Evolutionary conservation across 1,139 yeast species (phyloP).

Genomic region (Kluyveromyces sp.): DNA sequence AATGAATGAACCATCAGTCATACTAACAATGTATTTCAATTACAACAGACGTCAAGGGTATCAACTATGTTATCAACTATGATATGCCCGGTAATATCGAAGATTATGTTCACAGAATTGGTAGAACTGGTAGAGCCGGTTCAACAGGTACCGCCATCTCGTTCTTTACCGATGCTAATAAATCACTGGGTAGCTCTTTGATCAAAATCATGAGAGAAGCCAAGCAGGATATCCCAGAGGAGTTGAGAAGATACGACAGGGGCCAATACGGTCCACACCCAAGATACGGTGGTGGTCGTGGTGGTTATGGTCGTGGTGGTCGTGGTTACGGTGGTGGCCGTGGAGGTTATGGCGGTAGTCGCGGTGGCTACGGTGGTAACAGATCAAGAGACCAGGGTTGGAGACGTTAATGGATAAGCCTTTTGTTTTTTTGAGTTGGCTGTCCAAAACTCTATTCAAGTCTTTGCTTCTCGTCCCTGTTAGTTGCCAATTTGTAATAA

Average conservation of each 20-base stretch:
- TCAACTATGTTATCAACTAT: slow-evolving; percentile 83
- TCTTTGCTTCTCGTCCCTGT: background rate
- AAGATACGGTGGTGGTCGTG: slow-evolving; percentile 49
- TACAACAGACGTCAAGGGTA: slow-evolving; percentile 86
- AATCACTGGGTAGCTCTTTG: slow-evolving; percentile 85
- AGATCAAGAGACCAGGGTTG: slow-evolving; percentile 29
- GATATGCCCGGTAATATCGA: slow-evolving; percentile 98
- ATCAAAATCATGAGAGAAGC: slow-evolving; percentile 93
- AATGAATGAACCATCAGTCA: slow-evolving; percentile 2
- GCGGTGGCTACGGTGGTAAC: slow-evolving; percentile 21
- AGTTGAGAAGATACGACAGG: slow-evolving; percentile 43
- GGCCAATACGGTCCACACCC: slow-evolving; percentile 35
- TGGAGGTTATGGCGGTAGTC: slow-evolving; percentile 32
- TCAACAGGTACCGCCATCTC: slow-evolving; percentile 92
- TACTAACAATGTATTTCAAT: slow-evolving; percentile 13
- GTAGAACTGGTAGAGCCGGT: slow-evolving; percentile 99
- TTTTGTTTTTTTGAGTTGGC: background rate
- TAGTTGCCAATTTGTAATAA: slow-evolving; percentile 2
- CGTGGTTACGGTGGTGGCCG: slow-evolving; percentile 28
- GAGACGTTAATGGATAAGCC: slow-evolving; percentile 11
- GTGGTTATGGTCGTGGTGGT: slow-evolving; percentile 49
- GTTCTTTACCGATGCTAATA: slow-evolving; percentile 81
- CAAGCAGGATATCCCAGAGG: slow-evolving; percentile 75
- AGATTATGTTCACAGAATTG: slow-evolving; percentile 74
- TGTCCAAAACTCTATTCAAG: background rate